Evolutionary conservation across 2,329 filamentous ascomycete genomes (phyloP).

Genomic region (Chalaropsis thielavioides): DNA sequence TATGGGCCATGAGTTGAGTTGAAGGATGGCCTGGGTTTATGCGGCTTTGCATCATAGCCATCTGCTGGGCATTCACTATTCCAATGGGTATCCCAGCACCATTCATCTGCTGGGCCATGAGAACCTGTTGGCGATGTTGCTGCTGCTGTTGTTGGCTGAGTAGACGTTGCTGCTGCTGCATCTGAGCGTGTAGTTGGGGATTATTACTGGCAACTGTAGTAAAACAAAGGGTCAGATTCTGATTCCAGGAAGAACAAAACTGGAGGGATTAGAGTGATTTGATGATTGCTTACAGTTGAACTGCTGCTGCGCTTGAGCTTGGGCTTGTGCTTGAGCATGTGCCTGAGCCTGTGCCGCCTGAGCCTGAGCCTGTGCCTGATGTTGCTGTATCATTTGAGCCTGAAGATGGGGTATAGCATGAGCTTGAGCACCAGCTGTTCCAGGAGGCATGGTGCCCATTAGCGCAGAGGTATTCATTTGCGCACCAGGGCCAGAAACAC

Average conservation of each 20-base stretch:
- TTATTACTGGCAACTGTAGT: conserved; percentile 20
- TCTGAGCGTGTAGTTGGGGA: conserved; percentile 28
- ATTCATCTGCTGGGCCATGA: conserved; percentile 37
- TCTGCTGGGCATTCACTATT: conserved; percentile 35
- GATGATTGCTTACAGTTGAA: conserved; percentile 7
- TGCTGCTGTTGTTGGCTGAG: conserved; percentile 43
- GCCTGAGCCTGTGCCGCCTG: neutral
- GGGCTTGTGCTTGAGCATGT: conserved; percentile 20
- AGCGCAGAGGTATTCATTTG: conserved; percentile 58
- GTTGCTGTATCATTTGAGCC: conserved; percentile 43
- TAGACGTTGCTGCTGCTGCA: conserved; percentile 41
- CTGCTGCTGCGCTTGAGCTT: conserved; percentile 27
- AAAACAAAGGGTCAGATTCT: neutral
- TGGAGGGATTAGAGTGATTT: neutral
- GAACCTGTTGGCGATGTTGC: conserved; percentile 35
- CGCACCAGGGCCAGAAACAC: conserved; percentile 50
- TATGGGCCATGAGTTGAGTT: conserved; percentile 31
- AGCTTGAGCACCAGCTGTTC: conserved; percentile 45
- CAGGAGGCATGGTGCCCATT: conserved; percentile 64
- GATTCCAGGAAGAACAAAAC: neutral
- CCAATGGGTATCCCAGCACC: conserved; percentile 41
- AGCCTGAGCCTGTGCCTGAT: conserved; percentile 23
- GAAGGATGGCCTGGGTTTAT: conserved; percentile 17
- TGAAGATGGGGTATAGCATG: conserved; percentile 59
- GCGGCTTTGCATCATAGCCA: conserved; percentile 32